These are phyloP conservation scores for Gaeumannomyces tritici DNA, from an alignment of 2,329 filamentous ascomycete species.

Conservation along the genomic window DNA sequence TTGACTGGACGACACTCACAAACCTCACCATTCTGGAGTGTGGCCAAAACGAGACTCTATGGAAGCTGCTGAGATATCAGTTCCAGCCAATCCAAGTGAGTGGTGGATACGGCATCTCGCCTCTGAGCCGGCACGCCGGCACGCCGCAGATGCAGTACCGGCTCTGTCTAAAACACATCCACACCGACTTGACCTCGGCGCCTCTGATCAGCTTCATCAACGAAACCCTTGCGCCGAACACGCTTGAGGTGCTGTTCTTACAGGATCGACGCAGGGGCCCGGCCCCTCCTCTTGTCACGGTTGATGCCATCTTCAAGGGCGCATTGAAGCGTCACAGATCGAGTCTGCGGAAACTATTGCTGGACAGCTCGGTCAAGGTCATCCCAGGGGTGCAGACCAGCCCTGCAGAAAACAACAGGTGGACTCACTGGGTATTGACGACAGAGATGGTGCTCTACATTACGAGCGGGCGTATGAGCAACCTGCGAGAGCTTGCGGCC, in stretches of 20 bases:
- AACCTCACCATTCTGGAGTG: conserved; percentile 68
- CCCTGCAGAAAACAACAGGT: conserved; percentile 32
- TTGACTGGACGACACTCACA: conserved; percentile 67
- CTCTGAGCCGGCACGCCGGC: conserved; percentile 15
- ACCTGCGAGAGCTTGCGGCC: conserved; percentile 61
- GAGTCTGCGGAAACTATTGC: conserved; percentile 63
- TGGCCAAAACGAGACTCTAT: conserved; percentile 61
- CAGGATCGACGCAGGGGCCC: conserved; percentile 51
- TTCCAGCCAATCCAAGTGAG: conserved; percentile 36
- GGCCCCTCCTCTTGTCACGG: conserved; percentile 42
- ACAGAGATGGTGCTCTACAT: conserved; percentile 63
- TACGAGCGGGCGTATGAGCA: conserved; percentile 66
- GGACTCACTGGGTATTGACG: conserved; percentile 62
- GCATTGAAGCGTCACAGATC: conserved; percentile 60
- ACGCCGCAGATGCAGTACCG: conserved; percentile 38
- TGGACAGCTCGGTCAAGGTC: conserved; percentile 57
- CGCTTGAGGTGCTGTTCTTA: conserved; percentile 68
- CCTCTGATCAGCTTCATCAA: conserved; percentile 65
- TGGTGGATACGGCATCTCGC: conserved; percentile 15
- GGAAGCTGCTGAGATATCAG: conserved; percentile 59
- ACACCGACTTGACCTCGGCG: conserved; percentile 63
- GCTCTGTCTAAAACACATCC: conserved; percentile 62
- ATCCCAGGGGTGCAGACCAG: conserved; percentile 28
- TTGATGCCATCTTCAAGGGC: conserved; percentile 62
- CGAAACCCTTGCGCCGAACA: conserved; percentile 68